Conservation (phyloP, 75 land plant species). For the Adiantum capillusveneris region DNA sequence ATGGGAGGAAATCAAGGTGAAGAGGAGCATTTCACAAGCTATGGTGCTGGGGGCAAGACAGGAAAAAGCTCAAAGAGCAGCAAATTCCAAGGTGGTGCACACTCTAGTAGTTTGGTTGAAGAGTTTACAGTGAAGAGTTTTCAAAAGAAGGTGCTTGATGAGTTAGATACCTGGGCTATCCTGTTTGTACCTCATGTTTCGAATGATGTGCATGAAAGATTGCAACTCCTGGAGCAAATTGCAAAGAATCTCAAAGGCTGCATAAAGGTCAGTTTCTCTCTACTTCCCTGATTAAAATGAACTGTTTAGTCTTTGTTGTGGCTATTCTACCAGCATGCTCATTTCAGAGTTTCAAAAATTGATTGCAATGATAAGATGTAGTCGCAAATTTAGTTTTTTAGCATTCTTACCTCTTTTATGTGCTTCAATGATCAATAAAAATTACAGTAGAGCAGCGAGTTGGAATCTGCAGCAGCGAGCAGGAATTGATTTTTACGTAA, state of each 20-base stretch:
- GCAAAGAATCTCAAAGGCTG: slow-evolving; percentile 48
- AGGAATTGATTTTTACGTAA: too few species aligned
- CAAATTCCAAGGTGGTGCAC: slow-evolving; percentile 11
- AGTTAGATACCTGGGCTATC: slow-evolving; percentile 62
- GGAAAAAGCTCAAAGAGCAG: slow-evolving; percentile 18
- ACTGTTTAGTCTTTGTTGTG: too few species aligned
- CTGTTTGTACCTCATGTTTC: slow-evolving; percentile 33
- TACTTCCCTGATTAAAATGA: too few species aligned
- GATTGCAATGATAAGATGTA: too few species aligned
- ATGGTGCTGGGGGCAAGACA: slow-evolving; percentile 6
- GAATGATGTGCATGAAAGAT: slow-evolving; percentile 26
- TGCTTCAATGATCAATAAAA: too few species aligned
- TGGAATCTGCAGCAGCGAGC: too few species aligned
- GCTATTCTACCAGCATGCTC: too few species aligned
- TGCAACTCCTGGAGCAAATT: slow-evolving; percentile 51
- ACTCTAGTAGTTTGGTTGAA: slow-evolving; percentile 12
- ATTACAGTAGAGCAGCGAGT: too few species aligned
- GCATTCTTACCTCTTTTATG: too few species aligned
- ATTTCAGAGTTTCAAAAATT: too few species aligned
- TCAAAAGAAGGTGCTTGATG: slow-evolving; percentile 50
- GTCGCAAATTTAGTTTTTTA: too few species aligned
- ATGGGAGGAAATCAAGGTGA: slow-evolving; percentile 5
- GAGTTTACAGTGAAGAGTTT: slow-evolving; percentile 31
- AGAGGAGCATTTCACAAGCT: slow-evolving; percentile 27
- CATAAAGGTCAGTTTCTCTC: slow-evolving; percentile 44